phyloP scores from a whole-genome alignment of 2,329 filamentous ascomycete species.

The Fusarium oligoseptatum region DNA sequence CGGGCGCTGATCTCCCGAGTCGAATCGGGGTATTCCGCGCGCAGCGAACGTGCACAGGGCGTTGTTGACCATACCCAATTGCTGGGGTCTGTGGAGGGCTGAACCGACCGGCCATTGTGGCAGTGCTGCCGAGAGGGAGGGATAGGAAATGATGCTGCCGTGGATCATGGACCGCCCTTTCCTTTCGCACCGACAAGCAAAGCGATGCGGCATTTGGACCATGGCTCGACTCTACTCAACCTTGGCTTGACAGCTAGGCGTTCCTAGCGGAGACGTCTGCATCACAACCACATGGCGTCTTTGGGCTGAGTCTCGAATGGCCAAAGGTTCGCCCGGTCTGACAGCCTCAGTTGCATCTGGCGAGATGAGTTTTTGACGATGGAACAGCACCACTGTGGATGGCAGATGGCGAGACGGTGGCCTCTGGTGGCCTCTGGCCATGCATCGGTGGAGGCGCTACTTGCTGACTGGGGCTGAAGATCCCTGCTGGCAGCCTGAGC shows the following conservation, averaged over 20 bases:
- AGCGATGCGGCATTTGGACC: constrained; percentile 16
- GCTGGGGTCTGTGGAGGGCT: constrained; percentile 35
- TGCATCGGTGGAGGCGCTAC: constrained; percentile 42
- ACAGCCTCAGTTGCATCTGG: constrained; percentile 24
- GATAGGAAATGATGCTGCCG: constrained; percentile 21
- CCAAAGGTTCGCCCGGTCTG: constrained; percentile 20
- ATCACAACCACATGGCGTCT: neutral
- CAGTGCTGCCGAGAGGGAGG: constrained; percentile 35
- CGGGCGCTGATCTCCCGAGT: constrained; percentile 42
- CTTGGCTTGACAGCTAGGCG: neutral
- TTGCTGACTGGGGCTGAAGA: constrained; percentile 45
- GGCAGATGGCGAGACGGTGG: constrained; percentile 26
- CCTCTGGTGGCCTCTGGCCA: constrained; percentile 15
- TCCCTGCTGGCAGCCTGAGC: constrained; percentile 38
- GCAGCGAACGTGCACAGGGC: constrained; percentile 28
- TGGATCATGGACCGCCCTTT: constrained; percentile 21
- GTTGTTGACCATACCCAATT: constrained; percentile 18
- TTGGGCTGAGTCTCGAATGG: constrained; percentile 6
- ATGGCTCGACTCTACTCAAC: neutral
- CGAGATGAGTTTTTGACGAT: constrained; percentile 30
- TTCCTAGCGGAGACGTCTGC: constrained; percentile 5
- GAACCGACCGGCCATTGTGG: constrained; percentile 30
- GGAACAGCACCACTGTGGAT: constrained; percentile 26
- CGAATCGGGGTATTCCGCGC: constrained; percentile 41
- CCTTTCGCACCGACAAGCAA: constrained; percentile 19